Percentiles rank a stretch among this genome's conserved stretches.
Conservation (phyloP, 352 stramenopile genomes). For the Pythium biforme region DNA sequence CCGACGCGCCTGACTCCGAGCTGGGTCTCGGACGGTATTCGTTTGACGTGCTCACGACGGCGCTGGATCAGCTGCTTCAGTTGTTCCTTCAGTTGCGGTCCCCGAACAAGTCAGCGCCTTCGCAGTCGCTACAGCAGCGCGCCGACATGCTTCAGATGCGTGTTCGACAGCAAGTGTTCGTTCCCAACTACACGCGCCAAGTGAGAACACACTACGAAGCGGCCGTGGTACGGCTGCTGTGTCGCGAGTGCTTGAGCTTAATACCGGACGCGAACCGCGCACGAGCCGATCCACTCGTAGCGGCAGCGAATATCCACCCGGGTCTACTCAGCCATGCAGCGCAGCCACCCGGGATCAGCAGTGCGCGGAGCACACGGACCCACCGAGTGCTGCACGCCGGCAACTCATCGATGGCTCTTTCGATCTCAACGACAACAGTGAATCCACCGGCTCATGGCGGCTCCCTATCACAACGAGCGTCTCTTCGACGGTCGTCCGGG, state of each 20-base stretch:
- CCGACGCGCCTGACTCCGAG: background rate
- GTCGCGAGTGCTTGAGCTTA: conserved; percentile 15
- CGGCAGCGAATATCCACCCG: background rate
- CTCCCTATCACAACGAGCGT: conserved; percentile 10
- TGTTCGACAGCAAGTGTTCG: conserved; percentile 21
- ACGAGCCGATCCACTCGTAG: background rate
- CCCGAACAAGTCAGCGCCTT: background rate
- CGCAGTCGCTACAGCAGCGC: background rate
- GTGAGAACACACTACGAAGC: conserved; percentile 4
- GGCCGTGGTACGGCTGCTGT: conserved; percentile 10
- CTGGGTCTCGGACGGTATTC: conserved; percentile 1
- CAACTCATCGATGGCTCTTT: background rate
- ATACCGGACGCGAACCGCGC: conserved; percentile 5
- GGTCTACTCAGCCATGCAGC: background rate
- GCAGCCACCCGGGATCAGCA: conserved; percentile 10
- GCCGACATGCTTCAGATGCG: background rate
- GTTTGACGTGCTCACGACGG: conserved; percentile 21
- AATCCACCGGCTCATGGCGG: background rate
- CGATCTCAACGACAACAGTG: background rate
- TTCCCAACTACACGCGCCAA: conserved; percentile 17
- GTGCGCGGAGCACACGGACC: conserved; percentile 4
- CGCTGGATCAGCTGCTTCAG: conserved; percentile 22
- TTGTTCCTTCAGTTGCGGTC: conserved; percentile 6
- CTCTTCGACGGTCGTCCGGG: background rate
- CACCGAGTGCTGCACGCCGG: conserved; percentile 3